phyloP scores from a whole-genome alignment of 1,284 basidiomycete species.

The Abortiporus biennis region DNA sequence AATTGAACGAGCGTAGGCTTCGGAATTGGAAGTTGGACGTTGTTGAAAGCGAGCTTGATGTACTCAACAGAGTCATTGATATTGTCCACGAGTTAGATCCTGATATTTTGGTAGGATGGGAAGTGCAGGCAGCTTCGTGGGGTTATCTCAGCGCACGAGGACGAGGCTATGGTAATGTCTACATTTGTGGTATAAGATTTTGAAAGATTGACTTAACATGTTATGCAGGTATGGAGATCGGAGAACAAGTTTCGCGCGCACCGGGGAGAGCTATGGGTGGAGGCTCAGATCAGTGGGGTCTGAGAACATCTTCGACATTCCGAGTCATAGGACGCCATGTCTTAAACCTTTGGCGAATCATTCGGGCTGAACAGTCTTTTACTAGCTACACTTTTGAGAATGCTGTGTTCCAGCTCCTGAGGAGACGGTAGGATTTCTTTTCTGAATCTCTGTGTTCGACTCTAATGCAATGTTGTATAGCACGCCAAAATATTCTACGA shows the following conservation, averaged over 20 bases:
- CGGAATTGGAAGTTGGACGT: slow-evolving; percentile 45
- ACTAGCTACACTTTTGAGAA: slow-evolving; percentile 89
- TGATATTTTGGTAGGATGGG: slow-evolving; percentile 91
- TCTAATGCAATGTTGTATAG: too few relatives aligned
- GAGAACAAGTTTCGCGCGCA: slow-evolving; percentile 67
- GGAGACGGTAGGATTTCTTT: slow-evolving; percentile 46
- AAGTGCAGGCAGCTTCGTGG: slow-evolving; percentile 87
- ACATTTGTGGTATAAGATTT: background rate
- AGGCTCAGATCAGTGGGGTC: slow-evolving; percentile 66
- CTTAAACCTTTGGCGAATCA: slow-evolving; percentile 89
- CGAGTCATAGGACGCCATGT: slow-evolving; percentile 86
- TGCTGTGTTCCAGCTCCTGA: slow-evolving; percentile 76
- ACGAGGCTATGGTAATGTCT: slow-evolving; percentile 52
- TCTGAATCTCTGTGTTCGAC: background rate
- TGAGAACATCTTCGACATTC: slow-evolving; percentile 77
- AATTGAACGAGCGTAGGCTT: slow-evolving; percentile 33
- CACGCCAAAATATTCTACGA: slow-evolving; percentile 69
- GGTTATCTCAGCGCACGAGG: slow-evolving; percentile 82
- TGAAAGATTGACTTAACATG: background rate
- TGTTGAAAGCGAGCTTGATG: slow-evolving; percentile 73
- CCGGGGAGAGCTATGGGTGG: slow-evolving; percentile 32
- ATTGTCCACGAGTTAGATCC: slow-evolving; percentile 79
- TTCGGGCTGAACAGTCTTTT: slow-evolving; percentile 81
- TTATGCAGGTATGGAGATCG: slow-evolving; percentile 58
- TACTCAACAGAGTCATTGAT: slow-evolving; percentile 80